These are phyloP conservation scores for Phytophthora pluvialis DNA, from an alignment of 352 stramenopile genomes.

Conservation along the genomic window DNA sequence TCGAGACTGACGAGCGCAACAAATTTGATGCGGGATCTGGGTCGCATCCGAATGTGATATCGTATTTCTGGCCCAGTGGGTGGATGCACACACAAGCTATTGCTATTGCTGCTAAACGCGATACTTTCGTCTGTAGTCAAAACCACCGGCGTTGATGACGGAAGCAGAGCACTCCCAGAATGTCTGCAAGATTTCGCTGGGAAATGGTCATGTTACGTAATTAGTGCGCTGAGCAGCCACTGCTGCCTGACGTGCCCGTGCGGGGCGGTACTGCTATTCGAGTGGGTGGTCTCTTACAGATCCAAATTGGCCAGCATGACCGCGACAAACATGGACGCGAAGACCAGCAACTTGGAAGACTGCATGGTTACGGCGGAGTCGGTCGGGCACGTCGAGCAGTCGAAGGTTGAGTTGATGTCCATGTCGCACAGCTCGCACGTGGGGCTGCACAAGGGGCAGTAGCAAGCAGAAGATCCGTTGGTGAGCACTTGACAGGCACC, in stretches of 20 bases:
- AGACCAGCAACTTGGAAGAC: conserved; percentile 48
- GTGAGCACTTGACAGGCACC: conserved; percentile 50
- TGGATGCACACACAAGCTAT: too few relatives aligned
- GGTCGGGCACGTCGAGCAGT: conserved; percentile 48
- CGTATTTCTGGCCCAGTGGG: too few relatives aligned
- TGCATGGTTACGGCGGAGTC: conserved; percentile 30
- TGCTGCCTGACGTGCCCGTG: conserved; percentile 2
- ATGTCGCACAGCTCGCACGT: conserved; percentile 49
- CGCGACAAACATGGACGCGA: conserved; percentile 42
- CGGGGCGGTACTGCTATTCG: conserved; percentile 32
- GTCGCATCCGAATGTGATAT: too few relatives aligned
- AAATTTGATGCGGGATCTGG: too few relatives aligned
- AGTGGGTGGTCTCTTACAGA: conserved; percentile 36
- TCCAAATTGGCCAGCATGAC: conserved; percentile 46
- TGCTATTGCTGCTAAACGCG: too few relatives aligned
- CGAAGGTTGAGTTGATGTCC: conserved; percentile 36
- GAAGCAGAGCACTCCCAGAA: too few relatives aligned
- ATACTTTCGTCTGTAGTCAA: too few relatives aligned
- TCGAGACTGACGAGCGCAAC: too few relatives aligned
- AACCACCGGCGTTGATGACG: too few relatives aligned
- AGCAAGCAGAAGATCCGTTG: conserved; percentile 56
- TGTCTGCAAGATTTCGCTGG: background rate
- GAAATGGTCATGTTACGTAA: conserved; percentile 37
- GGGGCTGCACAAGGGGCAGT: conserved; percentile 48
- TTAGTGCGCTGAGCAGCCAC: conserved; percentile 22